These are phyloP conservation scores for Durio zibethinus DNA, from an alignment of 345 rosid species.

Conservation along the genomic window DNA sequence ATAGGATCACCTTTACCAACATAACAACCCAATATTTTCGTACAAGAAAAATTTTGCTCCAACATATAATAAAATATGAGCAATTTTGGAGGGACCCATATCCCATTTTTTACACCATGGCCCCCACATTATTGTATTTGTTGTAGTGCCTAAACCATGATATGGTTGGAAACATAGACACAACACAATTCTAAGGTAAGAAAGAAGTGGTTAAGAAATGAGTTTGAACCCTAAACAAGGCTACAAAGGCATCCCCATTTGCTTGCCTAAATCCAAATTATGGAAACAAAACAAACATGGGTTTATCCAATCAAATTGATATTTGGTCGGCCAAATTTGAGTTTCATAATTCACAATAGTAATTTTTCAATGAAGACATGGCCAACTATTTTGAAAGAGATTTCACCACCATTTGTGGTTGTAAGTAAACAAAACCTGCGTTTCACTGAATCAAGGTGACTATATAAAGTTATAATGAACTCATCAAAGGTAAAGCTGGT, in stretches of 20 bases:
- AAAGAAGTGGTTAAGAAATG: slow-evolving; percentile 15
- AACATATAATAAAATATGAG: neutral
- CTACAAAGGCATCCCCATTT: slow-evolving; percentile 14
- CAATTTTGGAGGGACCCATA: slow-evolving; percentile 9
- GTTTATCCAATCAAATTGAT: slow-evolving; percentile 23
- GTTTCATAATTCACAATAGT: neutral
- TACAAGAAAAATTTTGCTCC: neutral
- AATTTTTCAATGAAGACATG: neutral
- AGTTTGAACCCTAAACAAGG: slow-evolving; percentile 21
- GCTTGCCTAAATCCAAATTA: neutral
- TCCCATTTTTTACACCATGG: neutral
- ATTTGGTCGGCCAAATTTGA: neutral
- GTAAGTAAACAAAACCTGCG: neutral
- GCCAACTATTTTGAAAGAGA: neutral
- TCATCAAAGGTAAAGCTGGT: neutral
- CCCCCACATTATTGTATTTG: slow-evolving; percentile 23
- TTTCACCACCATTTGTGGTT: slow-evolving; percentile 2
- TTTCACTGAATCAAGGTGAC: neutral
- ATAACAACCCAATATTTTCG: slow-evolving; percentile 17
- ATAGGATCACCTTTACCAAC: slow-evolving; percentile 43
- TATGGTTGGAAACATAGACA: slow-evolving; percentile 38
- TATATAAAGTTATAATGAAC: neutral
- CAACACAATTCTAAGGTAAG: slow-evolving; percentile 18
- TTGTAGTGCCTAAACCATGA: slow-evolving; percentile 26
- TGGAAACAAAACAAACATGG: neutral